These are phyloP conservation scores for Auriculariales sp. DNA, from an alignment of 768 basidiomycete genomes.

Conservation along the genomic window DNA sequence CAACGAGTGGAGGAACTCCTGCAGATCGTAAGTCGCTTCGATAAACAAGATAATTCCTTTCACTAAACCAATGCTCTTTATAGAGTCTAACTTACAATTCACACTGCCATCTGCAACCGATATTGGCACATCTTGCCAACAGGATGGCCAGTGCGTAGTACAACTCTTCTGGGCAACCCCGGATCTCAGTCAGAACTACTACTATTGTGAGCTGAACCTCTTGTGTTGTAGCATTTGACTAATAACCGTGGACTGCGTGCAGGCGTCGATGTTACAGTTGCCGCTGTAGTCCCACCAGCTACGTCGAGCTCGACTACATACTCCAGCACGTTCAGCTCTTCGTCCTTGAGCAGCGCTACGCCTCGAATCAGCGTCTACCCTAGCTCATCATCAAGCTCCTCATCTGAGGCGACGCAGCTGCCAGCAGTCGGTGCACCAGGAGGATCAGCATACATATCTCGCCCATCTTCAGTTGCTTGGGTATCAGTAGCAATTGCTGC, in stretches of 20 bases:
- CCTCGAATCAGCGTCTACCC: no score
- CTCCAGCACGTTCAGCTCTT: no score
- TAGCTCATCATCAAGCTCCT: no score
- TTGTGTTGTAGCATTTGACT: not conserved
- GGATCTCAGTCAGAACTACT: not conserved
- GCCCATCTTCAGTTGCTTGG: no score
- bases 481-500: no score
- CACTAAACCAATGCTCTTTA: not conserved
- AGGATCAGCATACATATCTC: no score
- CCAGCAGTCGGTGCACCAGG: no score
- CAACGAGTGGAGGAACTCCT: not conserved
- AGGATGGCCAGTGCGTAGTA: not conserved
- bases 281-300: no score
- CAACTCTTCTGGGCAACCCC: not conserved
- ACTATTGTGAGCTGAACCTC: not conserved
- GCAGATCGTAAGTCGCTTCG: not conserved
- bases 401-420: no score
- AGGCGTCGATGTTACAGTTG: not conserved
- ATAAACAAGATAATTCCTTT: not conserved
- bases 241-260: not conserved
- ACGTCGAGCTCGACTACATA: no score
- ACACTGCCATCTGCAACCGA: not conserved
- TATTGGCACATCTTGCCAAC: not conserved
- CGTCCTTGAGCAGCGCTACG: no score
- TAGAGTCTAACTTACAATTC: not conserved